Evolutionary conservation across 352 stramenopile genomes (phyloP).

Genomic region (Aphanomyces astaci): DNA sequence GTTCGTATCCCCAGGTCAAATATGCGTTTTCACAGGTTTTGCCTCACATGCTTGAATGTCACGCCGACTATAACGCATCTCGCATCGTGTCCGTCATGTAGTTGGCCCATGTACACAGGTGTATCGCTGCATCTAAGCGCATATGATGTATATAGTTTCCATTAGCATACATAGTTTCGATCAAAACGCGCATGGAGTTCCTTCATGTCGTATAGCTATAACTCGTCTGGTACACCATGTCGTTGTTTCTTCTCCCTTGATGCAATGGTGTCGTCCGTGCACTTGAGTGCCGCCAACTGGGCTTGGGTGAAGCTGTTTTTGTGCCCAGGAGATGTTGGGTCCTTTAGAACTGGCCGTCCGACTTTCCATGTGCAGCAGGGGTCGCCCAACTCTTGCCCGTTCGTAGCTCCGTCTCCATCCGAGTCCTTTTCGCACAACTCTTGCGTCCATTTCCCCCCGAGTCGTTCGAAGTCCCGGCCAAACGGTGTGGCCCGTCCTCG

Average conservation of each 20-base stretch:
- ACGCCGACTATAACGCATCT: no score
- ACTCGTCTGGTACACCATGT: no score
- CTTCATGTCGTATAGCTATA: no score
- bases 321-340: constrained; percentile 35
- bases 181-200: no score
- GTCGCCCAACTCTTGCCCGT: constrained; percentile 26
- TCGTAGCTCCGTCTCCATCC: constrained; percentile 24
- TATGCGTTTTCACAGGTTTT: constrained; percentile 15
- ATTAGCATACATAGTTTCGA: no score
- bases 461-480: constrained; percentile 19
- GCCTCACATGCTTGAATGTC: no score
- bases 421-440: constrained; percentile 25
- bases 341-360: background rate
- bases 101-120: no score
- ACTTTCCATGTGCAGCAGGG: constrained; percentile 23
- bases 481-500: constrained; percentile 16
- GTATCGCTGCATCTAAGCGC: no score
- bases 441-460: constrained; percentile 19
- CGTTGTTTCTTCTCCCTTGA: background rate
- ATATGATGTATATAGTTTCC: no score
- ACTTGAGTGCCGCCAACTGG: constrained; percentile 32
- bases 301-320: constrained; percentile 34
- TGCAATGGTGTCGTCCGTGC: constrained; percentile 7
- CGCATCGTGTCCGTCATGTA: no score
- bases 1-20: background rate